Evolutionary conservation across 129 eudicot species (phyloP).

Genomic region (Ambrosia trifida): DNA sequence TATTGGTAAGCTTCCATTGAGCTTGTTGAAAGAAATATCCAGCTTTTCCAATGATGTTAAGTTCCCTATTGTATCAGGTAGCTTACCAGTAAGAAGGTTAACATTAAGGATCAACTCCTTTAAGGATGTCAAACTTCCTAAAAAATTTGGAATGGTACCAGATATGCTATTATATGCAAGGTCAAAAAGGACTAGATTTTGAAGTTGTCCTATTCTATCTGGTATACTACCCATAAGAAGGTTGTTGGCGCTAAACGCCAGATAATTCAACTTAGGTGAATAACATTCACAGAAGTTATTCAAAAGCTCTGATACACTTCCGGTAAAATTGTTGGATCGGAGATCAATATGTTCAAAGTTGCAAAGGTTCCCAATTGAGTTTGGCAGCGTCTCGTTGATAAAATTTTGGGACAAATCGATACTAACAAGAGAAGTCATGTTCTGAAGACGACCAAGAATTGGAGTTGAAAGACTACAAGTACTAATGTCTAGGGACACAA

Average conservation of each 20-base stretch:
- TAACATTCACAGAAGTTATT: constrained; percentile 30
- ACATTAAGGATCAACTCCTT: constrained; percentile 27
- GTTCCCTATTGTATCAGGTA: constrained; percentile 38
- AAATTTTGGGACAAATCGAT: constrained; percentile 24
- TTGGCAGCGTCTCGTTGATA: constrained; percentile 20
- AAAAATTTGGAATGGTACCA: constrained; percentile 27
- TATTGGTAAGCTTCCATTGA: constrained; percentile 42
- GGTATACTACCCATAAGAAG: constrained; percentile 26
- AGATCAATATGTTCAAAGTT: constrained; percentile 21
- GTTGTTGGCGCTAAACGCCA: constrained; percentile 15
- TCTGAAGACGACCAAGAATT: constrained; percentile 24
- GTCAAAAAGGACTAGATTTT: constrained; percentile 19
- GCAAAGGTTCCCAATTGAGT: constrained; percentile 29
- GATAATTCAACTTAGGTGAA: constrained; percentile 23
- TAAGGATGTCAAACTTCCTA: constrained; percentile 34
- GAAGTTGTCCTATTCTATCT: constrained; percentile 22
- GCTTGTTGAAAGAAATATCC: constrained; percentile 21
- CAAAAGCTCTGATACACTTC: constrained; percentile 29
- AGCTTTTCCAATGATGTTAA: constrained; percentile 26
- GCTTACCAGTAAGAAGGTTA: constrained; percentile 27
- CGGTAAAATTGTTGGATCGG: constrained; percentile 16
- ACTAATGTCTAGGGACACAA: constrained; percentile 28
- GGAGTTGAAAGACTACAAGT: constrained; percentile 24
- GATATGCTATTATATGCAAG: constrained; percentile 22
- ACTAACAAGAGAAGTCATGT: constrained; percentile 35